Conservation (phyloP, 495 filamentous ascomycete genomes). For the Daldinia bambusicola region DNA sequence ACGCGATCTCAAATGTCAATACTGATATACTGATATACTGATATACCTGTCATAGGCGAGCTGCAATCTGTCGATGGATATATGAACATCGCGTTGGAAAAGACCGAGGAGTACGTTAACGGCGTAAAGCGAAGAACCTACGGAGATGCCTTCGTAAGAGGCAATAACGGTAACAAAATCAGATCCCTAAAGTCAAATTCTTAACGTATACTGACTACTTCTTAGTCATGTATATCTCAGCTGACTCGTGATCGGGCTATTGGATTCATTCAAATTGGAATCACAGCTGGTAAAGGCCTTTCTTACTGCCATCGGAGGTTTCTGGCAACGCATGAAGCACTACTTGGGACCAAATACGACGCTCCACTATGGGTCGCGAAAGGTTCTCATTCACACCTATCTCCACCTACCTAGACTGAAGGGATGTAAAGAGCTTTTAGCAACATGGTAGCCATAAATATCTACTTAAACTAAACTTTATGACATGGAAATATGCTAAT, state of each 20-base stretch:
- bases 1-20: too few relatives aligned
- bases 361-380: neutral
- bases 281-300: neutral
- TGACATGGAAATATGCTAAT: neutral
- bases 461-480: neutral
- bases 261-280: neutral
- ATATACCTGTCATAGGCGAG: constrained; percentile 67
- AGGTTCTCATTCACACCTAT: neutral
- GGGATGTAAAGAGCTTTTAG: neutral
- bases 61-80: constrained; percentile 99
- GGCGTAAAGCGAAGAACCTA: constrained; percentile 82
- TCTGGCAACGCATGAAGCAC: neutral
- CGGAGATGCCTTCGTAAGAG: constrained; percentile 95
- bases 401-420: neutral
- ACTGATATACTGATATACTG: neutral
- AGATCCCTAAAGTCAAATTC: neutral
- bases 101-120: constrained; percentile 89
- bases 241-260: constrained; percentile 57
- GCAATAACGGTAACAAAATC: constrained; percentile 82
- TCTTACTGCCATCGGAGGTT: neutral
- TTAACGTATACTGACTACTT: constrained; percentile 15
- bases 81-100: constrained; percentile 98
- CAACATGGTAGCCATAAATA: neutral
- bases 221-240: constrained; percentile 80
- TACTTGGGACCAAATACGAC: neutral